phyloP scores from a whole-genome alignment of 2,329 filamentous ascomycete species.

The Diaporthe nobilis region DNA sequence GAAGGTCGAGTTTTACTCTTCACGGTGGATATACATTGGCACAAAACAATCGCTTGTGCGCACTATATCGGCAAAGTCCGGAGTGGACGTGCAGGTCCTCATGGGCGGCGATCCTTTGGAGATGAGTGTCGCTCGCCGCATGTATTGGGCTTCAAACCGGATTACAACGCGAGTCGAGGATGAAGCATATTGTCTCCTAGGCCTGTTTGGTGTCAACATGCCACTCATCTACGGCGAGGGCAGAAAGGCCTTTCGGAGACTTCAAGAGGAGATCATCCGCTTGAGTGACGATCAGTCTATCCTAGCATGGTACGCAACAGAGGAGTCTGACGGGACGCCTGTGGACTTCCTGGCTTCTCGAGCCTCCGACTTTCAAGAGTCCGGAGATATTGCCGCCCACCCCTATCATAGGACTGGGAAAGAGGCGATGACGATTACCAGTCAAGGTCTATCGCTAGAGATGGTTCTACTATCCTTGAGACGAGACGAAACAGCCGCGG shows the following conservation, averaged over 20 bases:
- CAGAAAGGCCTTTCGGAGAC: neutral
- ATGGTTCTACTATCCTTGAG: neutral
- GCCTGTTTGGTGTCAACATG: slow-evolving; percentile 9
- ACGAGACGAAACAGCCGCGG: neutral
- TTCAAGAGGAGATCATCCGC: slow-evolving; percentile 17
- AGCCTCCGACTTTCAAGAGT: neutral
- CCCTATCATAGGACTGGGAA: neutral
- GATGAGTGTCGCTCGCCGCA: neutral
- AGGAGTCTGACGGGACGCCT: neutral
- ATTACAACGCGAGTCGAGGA: neutral
- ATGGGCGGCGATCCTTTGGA: slow-evolving; percentile 37
- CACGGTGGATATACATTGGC: slow-evolving; percentile 38
- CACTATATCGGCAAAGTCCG: neutral
- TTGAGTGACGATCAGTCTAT: neutral
- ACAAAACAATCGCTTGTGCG: slow-evolving; percentile 2
- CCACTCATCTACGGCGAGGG: slow-evolving; percentile 9
- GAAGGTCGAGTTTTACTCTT: slow-evolving; percentile 41
- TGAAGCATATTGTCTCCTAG: slow-evolving; percentile 17
- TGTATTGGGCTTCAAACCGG: neutral
- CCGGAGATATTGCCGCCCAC: neutral
- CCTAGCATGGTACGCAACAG: neutral
- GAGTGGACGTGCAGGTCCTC: slow-evolving; percentile 23
- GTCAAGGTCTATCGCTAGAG: neutral
- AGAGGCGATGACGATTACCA: neutral
- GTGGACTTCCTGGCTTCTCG: neutral